These are phyloP conservation scores for Staphylotrichum longicolle DNA, from an alignment of 495 filamentous ascomycete genomes.

Conservation along the genomic window DNA sequence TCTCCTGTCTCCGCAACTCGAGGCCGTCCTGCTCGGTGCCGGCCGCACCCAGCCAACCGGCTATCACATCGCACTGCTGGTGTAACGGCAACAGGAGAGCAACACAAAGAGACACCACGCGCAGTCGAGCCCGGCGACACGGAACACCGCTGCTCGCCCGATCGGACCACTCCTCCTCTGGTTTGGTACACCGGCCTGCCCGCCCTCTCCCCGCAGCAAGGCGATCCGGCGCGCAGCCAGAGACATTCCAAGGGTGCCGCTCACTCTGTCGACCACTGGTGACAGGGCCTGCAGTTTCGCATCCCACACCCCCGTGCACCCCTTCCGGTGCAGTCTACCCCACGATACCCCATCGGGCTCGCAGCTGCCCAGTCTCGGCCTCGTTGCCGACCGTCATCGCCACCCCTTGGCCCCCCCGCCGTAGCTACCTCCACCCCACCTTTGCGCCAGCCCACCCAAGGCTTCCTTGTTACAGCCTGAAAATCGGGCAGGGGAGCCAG, in stretches of 20 bases:
- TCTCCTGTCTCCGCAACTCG: slow-evolving; percentile 25
- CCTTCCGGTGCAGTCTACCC: slow-evolving; percentile 19
- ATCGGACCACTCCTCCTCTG: slow-evolving; percentile 14
- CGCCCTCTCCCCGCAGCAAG: slow-evolving; percentile 12
- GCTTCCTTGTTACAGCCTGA: slow-evolving; percentile 48
- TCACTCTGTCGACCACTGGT: slow-evolving; percentile 3
- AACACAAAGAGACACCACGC: slow-evolving; percentile 30
- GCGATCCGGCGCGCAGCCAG: slow-evolving; percentile 15
- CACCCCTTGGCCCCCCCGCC: slow-evolving; percentile 19
- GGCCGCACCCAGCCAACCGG: slow-evolving; percentile 35
- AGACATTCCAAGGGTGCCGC: slow-evolving; percentile 5
- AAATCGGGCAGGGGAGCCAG: slow-evolving; percentile 44
- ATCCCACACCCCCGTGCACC: slow-evolving; percentile 23
- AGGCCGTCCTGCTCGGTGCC: slow-evolving; percentile 28
- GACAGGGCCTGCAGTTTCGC: slow-evolving; percentile 18
- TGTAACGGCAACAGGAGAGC: slow-evolving; percentile 35
- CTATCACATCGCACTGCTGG: slow-evolving; percentile 29
- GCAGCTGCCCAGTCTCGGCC: slow-evolving; percentile 28
- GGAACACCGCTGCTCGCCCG: slow-evolving; percentile 18
- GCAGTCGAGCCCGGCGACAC: slow-evolving; percentile 31
- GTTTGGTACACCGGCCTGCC: slow-evolving; percentile 3
- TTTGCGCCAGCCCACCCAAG: slow-evolving; percentile 32
- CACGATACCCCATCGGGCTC: slow-evolving; percentile 32
- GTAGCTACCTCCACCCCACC: slow-evolving; percentile 18
- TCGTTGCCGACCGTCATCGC: slow-evolving; percentile 26